phyloP scores from a whole-genome alignment of 352 stramenopile species.

The Globisporangium megalacanthum region DNA sequence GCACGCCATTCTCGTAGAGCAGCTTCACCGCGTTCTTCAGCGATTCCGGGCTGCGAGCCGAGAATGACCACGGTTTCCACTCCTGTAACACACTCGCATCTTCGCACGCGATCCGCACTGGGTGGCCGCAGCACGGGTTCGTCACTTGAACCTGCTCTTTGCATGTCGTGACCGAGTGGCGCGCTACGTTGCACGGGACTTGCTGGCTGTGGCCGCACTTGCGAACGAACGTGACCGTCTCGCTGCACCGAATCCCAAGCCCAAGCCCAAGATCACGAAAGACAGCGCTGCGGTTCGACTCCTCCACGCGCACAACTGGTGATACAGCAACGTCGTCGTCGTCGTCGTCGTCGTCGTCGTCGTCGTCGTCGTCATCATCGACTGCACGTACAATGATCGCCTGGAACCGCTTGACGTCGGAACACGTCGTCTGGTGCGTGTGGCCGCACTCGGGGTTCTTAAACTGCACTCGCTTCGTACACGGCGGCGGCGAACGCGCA shows the following conservation, averaged over 20 bases:
- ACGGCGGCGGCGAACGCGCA: constrained; percentile 33
- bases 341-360: not conserved
- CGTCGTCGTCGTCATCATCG: constrained; percentile 7
- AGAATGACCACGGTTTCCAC: constrained; percentile 50
- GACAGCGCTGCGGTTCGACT: constrained; percentile 19
- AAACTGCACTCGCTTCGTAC: constrained; percentile 36
- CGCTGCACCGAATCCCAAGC: constrained; percentile 35
- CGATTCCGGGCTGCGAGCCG: not conserved
- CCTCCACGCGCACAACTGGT: constrained; percentile 28
- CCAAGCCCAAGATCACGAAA: constrained; percentile 41
- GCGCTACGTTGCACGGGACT: constrained; percentile 46
- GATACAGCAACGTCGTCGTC: not conserved
- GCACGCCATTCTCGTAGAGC: constrained; percentile 27
- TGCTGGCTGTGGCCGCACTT: constrained; percentile 37
- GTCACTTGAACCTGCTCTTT: constrained; percentile 21
- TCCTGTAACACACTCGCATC: constrained; percentile 10
- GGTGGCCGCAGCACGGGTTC: constrained; percentile 44
- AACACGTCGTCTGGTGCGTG: constrained; percentile 46
- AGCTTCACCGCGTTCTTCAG: constrained; percentile 14
- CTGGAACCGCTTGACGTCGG: constrained; percentile 18
- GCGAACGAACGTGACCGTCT: constrained; percentile 27
- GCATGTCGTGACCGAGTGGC: constrained; percentile 24
- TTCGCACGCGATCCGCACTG: constrained; percentile 30
- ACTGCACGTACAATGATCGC: not conserved
- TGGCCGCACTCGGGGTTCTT: constrained; percentile 72